These are phyloP conservation scores for Aspergillus brasiliensis DNA, from an alignment of 2,329 filamentous ascomycete genomes.

Conservation along the genomic window DNA sequence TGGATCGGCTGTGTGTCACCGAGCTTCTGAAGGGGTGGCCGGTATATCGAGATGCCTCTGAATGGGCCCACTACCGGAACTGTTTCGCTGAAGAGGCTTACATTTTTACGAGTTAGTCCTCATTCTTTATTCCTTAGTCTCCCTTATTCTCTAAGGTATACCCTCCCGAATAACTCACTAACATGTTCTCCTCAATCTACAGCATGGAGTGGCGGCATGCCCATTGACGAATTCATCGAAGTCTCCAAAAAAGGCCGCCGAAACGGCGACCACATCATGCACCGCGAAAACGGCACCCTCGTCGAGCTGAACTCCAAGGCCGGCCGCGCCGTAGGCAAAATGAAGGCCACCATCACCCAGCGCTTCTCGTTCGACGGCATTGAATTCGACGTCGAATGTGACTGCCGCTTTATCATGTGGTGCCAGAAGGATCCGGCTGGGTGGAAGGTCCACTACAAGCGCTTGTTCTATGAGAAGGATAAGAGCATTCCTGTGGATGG, in stretches of 20 bases:
- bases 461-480: slow-evolving; percentile 6
- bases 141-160: too few species aligned
- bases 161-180: not conserved
- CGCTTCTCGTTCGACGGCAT: slow-evolving; percentile 1
- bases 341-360: slow-evolving; percentile 7
- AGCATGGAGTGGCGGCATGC: slow-evolving; percentile 7
- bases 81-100: slow-evolving; percentile 7
- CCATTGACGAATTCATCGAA: slow-evolving; percentile 7
- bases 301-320: not conserved
- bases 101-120: not conserved
- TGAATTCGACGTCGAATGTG: slow-evolving; percentile 3
- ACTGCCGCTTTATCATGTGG: slow-evolving; percentile 10
- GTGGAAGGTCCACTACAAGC: slow-evolving; percentile 9
- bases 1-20: slow-evolving; percentile 7
- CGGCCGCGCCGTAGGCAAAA: slow-evolving; percentile 5
- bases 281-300: slow-evolving; percentile 6
- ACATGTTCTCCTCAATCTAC: not conserved
- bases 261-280: slow-evolving; percentile 7
- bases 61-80: slow-evolving; percentile 8
- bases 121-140: not conserved
- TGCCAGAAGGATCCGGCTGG: slow-evolving; percentile 1
- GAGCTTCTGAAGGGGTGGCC: slow-evolving; percentile 9
- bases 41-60: slow-evolving; percentile 7
- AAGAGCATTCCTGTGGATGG: slow-evolving; percentile 8
- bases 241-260: slow-evolving; percentile 6